A percentile compares a stretch with the other conserved stretches of the same genome.
Evolutionary conservation across 2,329 filamentous ascomycete genomes (phyloP).

Genomic region (Ambrosiella beaveri): DNA sequence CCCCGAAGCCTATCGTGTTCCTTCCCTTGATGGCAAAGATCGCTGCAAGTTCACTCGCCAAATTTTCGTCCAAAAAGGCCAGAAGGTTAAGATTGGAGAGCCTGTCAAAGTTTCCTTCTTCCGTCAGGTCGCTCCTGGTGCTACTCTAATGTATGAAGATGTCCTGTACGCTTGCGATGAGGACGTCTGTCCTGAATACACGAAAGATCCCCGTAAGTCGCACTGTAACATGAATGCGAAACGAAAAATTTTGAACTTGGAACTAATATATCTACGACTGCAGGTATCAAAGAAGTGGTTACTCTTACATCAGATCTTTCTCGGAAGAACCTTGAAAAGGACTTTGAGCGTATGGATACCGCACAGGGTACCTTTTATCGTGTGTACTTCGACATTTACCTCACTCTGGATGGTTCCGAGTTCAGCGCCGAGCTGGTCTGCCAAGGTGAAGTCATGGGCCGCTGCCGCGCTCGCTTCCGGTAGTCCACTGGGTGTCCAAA

Average conservation of each 20-base stretch:
- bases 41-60: slow-evolving; percentile 97
- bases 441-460: slow-evolving; percentile 96
- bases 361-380: slow-evolving; percentile 93
- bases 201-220: slow-evolving; percentile 91
- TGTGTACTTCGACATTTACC: slow-evolving; percentile 62
- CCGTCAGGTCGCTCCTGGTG: slow-evolving; percentile 89
- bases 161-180: slow-evolving; percentile 95
- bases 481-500: slow-evolving; percentile 21
- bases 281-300: slow-evolving; percentile 97
- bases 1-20: slow-evolving; percentile 93
- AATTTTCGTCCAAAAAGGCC: slow-evolving; percentile 96
- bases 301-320: slow-evolving; percentile 93
- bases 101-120: slow-evolving; percentile 98
- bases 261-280: not conserved
- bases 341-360: slow-evolving; percentile 98
- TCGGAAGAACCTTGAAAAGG: slow-evolving; percentile 95
- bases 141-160: slow-evolving; percentile 98
- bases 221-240: not conserved
- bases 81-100: slow-evolving; percentile 97
- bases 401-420: slow-evolving; percentile 91
- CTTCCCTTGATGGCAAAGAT: slow-evolving; percentile 90
- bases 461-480: slow-evolving; percentile 79
- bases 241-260: not conserved
- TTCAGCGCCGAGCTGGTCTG: slow-evolving; percentile 98
- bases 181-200: slow-evolving; percentile 95